Evolutionary conservation across 2,329 filamentous ascomycete genomes (phyloP), one percentile per base, ranked within the genome.

Genomic region (Exophiala phaeomuriformis): DNA sequence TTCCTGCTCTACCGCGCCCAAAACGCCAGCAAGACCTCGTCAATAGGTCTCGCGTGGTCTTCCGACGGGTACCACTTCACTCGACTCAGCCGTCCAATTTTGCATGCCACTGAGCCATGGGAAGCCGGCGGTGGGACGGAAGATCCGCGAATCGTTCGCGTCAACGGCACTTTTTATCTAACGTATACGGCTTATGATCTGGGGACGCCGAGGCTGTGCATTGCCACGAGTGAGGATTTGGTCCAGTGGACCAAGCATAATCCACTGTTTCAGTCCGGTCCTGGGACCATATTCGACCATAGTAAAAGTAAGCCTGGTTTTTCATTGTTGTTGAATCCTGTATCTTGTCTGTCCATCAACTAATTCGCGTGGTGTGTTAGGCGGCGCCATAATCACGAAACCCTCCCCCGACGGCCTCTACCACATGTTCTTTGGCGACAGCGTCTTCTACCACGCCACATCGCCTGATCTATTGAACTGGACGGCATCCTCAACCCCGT

Each of bases 1-100:
- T 68, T 65, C 51, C 58, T 71, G 10, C 61, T 71, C 3, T 70
- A 70, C 59, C 65, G 67, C 5, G 68, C 69, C 2, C 69, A 70
- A 52, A 67, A 70, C 54, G 56, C 57, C 1, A 62, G 58, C 10
- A 64, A 65, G 37, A 64, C 63, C 3, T 69, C 67, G 10, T 64
- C 61, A 32, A 65, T 70, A 31, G 68, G 68, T 5, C 63, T 70
- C 1, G 68, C 68, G 2, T 70, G 68, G 68, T 70, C 67, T 2
- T 62, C 52, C 30, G 65, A 70, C 48, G 69, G 68, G 8, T 64
- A 61, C 51, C 63, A 59, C 49, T 71, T 71, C 58, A 69, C 67
- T 2, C 62, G 68, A 3, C 63, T 65, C 7, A 63, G 66, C 39
- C 51, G 64, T 1, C 67, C 68, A 0, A 60, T 71, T 12, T 35